Conservation (phyloP, 441 rosid species). For the Populus hybrid region DNA sequence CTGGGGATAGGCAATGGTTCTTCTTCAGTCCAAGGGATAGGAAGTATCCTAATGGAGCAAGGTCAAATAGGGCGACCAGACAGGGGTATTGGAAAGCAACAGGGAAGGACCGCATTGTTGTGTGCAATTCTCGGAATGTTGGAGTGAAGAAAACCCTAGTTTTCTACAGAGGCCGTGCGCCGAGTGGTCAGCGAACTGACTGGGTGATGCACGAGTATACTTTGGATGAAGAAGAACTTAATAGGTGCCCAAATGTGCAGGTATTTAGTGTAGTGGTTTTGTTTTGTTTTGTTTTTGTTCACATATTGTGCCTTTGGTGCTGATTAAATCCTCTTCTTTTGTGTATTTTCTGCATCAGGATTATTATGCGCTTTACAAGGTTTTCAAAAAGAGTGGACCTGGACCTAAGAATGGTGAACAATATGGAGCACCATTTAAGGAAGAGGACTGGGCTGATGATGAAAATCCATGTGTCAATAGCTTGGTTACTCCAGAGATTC, state of each 20-base stretch:
- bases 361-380: conserved; percentile 82
- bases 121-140: conserved; percentile 51
- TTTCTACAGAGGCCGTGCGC: conserved; percentile 81
- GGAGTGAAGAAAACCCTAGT: conserved; percentile 90
- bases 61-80: conserved; percentile 79
- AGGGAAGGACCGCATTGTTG: conserved; percentile 66
- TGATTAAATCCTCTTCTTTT: neutral
- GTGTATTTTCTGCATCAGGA: conserved; percentile 41
- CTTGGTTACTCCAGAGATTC: conserved; percentile 13
- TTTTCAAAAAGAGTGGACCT: conserved; percentile 81
- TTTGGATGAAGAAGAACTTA: conserved; percentile 77
- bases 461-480: conserved; percentile 25
- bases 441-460: conserved; percentile 84
- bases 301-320: neutral
- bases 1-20: conserved; percentile 89
- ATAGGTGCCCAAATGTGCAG: conserved; percentile 60
- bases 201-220: conserved; percentile 99
- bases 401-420: conserved; percentile 97
- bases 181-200: conserved; percentile 73
- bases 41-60: conserved; percentile 82
- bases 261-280: conserved; percentile 27
- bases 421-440: conserved; percentile 91
- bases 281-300: neutral
- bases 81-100: conserved; percentile 93
- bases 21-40: conserved; percentile 77